Evolutionary conservation across 352 stramenopile species (phyloP).

Genomic region (Phytophthora colocasiae): DNA sequence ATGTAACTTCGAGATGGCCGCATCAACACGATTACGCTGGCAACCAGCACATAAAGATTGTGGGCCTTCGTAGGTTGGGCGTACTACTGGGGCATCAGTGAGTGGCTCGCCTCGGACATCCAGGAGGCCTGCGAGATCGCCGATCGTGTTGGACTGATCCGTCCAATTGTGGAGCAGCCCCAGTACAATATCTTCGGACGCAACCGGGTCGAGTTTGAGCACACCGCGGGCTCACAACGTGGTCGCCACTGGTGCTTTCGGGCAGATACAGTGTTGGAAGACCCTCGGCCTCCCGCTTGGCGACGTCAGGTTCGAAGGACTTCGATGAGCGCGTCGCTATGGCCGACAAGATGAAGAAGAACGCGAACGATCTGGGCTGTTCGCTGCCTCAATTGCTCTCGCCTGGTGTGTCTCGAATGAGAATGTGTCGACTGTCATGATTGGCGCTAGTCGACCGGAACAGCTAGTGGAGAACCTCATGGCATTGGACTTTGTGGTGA

Average conservation of each 20-base stretch:
- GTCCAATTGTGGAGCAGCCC: no score
- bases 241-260: slow-evolving; percentile 40
- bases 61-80: no score
- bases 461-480: slow-evolving; percentile 72
- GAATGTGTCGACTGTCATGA: slow-evolving; percentile 59
- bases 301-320: slow-evolving; percentile 10
- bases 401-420: slow-evolving; percentile 55
- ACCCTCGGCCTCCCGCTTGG: slow-evolving; percentile 35
- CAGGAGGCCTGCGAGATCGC: no score
- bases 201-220: no score
- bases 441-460: slow-evolving; percentile 47
- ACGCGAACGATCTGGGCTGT: slow-evolving; percentile 58
- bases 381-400: slow-evolving; percentile 53
- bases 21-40: no score
- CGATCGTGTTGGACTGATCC: no score
- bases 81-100: no score
- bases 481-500: slow-evolving; percentile 43
- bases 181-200: no score
- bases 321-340: slow-evolving; percentile 28
- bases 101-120: no score
- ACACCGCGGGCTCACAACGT: no score
- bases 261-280: slow-evolving; percentile 64
- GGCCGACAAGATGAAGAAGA: slow-evolving; percentile 44
- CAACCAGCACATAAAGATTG: no score
- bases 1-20: no score